These are phyloP conservation scores for Monilinia polystroma DNA, from an alignment of 2,329 filamentous ascomycete genomes.

Conservation along the genomic window DNA sequence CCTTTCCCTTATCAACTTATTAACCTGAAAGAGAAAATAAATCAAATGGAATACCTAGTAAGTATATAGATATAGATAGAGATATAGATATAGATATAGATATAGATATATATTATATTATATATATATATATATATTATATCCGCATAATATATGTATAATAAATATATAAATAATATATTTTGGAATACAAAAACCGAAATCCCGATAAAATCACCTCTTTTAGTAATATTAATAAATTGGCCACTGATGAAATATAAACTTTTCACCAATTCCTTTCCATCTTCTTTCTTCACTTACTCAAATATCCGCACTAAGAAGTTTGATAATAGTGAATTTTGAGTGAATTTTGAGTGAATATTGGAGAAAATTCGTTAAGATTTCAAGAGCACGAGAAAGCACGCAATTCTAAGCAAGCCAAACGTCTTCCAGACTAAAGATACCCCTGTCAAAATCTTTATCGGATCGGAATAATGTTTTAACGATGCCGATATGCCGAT, in stretches of 20 bases:
- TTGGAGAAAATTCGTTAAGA: neutral
- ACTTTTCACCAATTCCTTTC: neutral
- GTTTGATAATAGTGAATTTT: neutral
- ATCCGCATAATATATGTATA: too few relatives aligned
- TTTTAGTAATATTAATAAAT: conserved; percentile 15
- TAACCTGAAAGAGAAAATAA: conserved; percentile 15
- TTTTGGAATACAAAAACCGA: neutral
- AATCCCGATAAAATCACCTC: conserved; percentile 15
- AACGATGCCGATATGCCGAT: neutral
- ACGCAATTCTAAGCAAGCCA: conserved; percentile 11
- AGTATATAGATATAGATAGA: too few relatives aligned
- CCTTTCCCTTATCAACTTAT: conserved; percentile 12
- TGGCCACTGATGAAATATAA: neutral
- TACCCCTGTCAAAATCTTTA: too few relatives aligned
- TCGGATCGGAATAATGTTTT: conserved; percentile 8
- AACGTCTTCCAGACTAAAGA: neutral
- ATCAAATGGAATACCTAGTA: too few relatives aligned
- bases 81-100: too few relatives aligned
- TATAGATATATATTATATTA: too few relatives aligned
- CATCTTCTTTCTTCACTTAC: conserved; percentile 8
- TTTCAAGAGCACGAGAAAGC: conserved; percentile 14
- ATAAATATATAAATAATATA: too few relatives aligned
- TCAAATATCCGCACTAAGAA: too few relatives aligned
- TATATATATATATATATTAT: too few relatives aligned
- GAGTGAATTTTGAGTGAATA: too few relatives aligned